phyloP scores from a whole-genome alignment of 2,329 filamentous ascomycete genomes.

The Aspergillus ochraceus region DNA sequence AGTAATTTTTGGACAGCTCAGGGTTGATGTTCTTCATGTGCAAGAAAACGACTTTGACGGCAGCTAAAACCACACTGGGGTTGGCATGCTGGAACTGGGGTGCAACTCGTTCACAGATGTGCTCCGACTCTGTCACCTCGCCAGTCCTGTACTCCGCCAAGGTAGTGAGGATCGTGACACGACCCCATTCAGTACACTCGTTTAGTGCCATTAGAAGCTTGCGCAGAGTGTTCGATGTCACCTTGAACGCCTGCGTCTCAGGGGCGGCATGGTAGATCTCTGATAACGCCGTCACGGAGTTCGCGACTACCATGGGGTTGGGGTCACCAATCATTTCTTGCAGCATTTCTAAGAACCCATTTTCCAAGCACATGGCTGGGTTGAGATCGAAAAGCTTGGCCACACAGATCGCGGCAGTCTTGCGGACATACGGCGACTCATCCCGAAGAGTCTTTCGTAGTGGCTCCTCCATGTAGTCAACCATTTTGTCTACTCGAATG shows the following conservation, averaged over 20 bases:
- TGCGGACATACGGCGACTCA: conserved; percentile 96
- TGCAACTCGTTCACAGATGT: conserved; percentile 93
- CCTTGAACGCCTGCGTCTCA: conserved; percentile 81
- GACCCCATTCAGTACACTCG: conserved; percentile 97
- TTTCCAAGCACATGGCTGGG: conserved; percentile 88
- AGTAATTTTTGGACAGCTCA: conserved; percentile 78
- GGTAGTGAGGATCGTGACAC: conserved; percentile 88
- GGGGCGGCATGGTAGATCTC: conserved; percentile 90
- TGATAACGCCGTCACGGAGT: conserved; percentile 88
- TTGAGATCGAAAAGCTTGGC: conserved; percentile 97
- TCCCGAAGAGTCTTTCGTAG: conserved; percentile 93
- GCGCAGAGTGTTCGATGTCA: conserved; percentile 81
- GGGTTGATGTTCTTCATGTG: conserved; percentile 85
- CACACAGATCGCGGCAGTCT: conserved; percentile 96
- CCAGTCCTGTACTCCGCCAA: conserved; percentile 81
- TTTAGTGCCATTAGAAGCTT: conserved; percentile 96
- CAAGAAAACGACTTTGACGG: conserved; percentile 95
- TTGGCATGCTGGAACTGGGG: conserved; percentile 99
- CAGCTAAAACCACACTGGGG: conserved; percentile 92
- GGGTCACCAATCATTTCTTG: conserved; percentile 97
- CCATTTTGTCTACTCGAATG: conserved; percentile 98
- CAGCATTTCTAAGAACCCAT: conserved; percentile 89
- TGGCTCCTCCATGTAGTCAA: conserved; percentile 99
- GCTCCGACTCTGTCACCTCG: conserved; percentile 95
- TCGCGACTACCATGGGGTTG: conserved; percentile 98